Base-by-base conservation (phyloP, 1,139 yeast species). In the Blastobotrys aristatus region DNA sequence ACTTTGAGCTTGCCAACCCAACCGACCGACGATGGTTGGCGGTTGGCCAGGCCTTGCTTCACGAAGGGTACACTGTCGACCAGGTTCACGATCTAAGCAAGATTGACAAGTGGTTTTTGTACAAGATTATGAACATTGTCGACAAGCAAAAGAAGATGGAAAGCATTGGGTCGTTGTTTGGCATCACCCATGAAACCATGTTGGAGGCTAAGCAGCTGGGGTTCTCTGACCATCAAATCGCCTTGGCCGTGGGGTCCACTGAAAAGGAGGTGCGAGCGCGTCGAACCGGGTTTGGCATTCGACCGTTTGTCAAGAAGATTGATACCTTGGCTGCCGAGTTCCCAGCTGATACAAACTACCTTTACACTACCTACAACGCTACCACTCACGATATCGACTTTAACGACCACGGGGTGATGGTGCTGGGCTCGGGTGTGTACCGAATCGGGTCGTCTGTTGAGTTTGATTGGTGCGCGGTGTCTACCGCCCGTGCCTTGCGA, bases 381-480 rank as follows among this genome's bases (percentile, higher is more conserved):
- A 78, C 88, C 46, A 76, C 80, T 45, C 84, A 84, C 58, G 98
- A 92, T 68, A 82, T 92, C 50, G 77, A 73, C 37, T 92, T 92
- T 64, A 79, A 86, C 61, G 97, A 90, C 54, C 79, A 86, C 57
- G 97, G 98, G 62, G 84, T 94, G 54, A 75, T 92, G 80, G 98
- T 92, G 38, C 76, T 92, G 58, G 98, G 98, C 48, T 90, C 97
- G 11, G 98, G 98, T 73, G 98, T 92, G 47, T 92, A 92, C 77
- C 81, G 98, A 71, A 92, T 92, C 66, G 98, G 98, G 51, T 90
- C 97, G 3, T 90, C 97, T 22, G 98, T 92, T 52, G 98, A 92
- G 72, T 92, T 92, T 61, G 98, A 92, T 71, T 92, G 98, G 98
- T 92, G 98, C 77, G 98, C 97, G 44, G 98, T 92, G 53, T 80